Conservation (phyloP, 2,329 filamentous ascomycete species). For the Orbilia brochopaga region DNA sequence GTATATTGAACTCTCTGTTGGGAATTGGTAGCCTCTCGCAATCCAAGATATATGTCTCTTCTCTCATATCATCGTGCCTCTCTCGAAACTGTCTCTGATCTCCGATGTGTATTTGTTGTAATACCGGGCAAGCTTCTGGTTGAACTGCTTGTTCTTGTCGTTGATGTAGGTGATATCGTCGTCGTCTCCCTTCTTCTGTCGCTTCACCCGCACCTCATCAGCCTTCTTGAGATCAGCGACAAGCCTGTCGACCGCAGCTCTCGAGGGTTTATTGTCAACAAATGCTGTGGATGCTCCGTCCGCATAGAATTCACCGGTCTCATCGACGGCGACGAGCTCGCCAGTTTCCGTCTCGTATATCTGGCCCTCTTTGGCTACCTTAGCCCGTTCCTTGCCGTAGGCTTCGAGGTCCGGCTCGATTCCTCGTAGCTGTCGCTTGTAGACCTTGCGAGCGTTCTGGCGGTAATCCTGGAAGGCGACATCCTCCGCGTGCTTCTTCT, state of each 20-base stretch:
- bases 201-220: conserved; percentile 84
- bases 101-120: conserved; percentile 99
- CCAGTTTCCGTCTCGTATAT: conserved; percentile 95
- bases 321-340: conserved; percentile 91
- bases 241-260: conserved; percentile 83
- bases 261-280: conserved; percentile 82
- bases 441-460: conserved; percentile 86
- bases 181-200: conserved; percentile 79
- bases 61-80: conserved; percentile 87
- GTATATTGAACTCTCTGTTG: conserved; percentile 27
- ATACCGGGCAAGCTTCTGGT: conserved; percentile 92
- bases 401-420: conserved; percentile 76
- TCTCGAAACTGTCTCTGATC: conserved; percentile 95
- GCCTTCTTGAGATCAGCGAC: conserved; percentile 86
- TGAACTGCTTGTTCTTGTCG: conserved; percentile 99
- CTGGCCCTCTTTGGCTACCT: conserved; percentile 82
- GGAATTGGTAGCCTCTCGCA: too few species aligned
- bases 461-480: conserved; percentile 89
- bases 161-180: conserved; percentile 98
- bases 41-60: not conserved
- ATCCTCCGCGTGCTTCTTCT: conserved; percentile 77
- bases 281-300: conserved; percentile 83
- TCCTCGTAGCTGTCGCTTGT: conserved; percentile 85
- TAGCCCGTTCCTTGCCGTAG: conserved; percentile 87
- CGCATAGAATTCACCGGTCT: conserved; percentile 87